These are phyloP conservation scores for Ottelia alismoides DNA, from an alignment of 106 monocot genomes.

Conservation along the genomic window DNA sequence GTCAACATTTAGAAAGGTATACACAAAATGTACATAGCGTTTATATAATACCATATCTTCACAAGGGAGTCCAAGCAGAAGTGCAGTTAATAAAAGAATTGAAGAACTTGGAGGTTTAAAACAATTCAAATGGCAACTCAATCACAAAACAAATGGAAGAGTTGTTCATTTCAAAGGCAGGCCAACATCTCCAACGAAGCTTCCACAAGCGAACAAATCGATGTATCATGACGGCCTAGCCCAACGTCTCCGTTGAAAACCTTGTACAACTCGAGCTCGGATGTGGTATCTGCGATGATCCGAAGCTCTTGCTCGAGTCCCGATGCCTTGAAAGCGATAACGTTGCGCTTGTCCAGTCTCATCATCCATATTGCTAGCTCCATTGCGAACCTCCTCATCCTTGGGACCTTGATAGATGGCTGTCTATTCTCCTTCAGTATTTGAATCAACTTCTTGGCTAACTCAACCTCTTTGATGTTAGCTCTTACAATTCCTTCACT, in stretches of 20 bases:
- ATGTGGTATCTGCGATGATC: conserved; percentile 48
- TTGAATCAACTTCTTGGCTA: conserved; percentile 24
- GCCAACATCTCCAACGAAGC: no score
- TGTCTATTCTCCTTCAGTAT: conserved; percentile 24
- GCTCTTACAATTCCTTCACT: conserved; percentile 17
- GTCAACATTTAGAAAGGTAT: no score
- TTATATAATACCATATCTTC: no score
- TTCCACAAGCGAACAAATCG: conserved; percentile 24
- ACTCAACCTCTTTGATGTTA: conserved; percentile 12
- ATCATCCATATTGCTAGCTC: conserved; percentile 46
- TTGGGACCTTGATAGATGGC: conserved; percentile 38
- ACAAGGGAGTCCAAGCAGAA: no score
- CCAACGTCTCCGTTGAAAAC: conserved; percentile 53
- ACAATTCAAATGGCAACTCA: no score
- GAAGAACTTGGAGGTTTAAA: no score
- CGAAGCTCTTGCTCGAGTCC: conserved; percentile 28
- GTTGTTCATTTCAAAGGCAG: no score
- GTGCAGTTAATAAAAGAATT: no score
- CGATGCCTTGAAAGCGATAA: conserved; percentile 16
- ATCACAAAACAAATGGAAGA: no score
- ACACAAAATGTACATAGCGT: no score
- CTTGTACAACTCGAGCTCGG: conserved; percentile 64
- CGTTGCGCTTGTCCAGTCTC: conserved; percentile 13
- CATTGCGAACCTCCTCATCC: conserved; percentile 53
- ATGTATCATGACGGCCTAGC: conserved; percentile 20